Percentiles rank a stretch among this genome's conserved stretches.
phyloP scores from a whole-genome alignment of 345 rosid genomes.

The Salix purpurea region DNA sequence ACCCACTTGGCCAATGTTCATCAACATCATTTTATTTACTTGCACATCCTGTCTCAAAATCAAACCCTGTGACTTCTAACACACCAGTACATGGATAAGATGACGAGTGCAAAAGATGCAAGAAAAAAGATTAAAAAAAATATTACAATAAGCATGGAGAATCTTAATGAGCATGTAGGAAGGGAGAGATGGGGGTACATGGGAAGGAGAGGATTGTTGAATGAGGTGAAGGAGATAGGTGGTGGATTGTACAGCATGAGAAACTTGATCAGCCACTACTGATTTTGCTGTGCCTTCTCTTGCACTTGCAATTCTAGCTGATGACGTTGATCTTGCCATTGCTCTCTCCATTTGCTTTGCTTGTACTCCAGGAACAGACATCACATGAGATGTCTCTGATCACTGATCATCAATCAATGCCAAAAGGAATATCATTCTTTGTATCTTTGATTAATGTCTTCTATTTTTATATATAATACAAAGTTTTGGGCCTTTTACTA shows the following conservation, averaged over 20 bases:
- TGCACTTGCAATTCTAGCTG: slow-evolving; percentile 1
- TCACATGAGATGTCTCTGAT: neutral
- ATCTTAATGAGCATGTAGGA: neutral
- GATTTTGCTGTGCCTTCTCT: slow-evolving; percentile 69
- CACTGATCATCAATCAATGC: too few species aligned
- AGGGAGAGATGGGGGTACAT: slow-evolving; percentile 29
- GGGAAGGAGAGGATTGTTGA: slow-evolving; percentile 79
- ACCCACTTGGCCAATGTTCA: neutral
- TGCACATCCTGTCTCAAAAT: neutral
- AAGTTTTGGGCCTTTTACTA: neutral
- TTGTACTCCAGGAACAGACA: neutral
- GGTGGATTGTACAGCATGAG: slow-evolving; percentile 76
- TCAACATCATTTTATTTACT: neutral
- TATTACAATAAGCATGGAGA: neutral
- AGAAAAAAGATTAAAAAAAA: neutral
- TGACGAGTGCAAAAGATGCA: neutral
- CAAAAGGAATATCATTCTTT: neutral
- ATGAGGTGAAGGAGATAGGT: slow-evolving; percentile 77
- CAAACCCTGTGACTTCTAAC: neutral
- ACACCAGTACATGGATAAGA: neutral
- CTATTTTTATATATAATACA: neutral
- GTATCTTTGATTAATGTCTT: neutral
- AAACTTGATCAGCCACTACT: slow-evolving; percentile 63
- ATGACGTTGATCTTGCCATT: neutral
- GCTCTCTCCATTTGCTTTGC: neutral